Evolutionary conservation across 2,329 filamentous ascomycete genomes (phyloP), one percentile per base, ranked within the genome.

Genomic region (Cercospora canescens): DNA sequence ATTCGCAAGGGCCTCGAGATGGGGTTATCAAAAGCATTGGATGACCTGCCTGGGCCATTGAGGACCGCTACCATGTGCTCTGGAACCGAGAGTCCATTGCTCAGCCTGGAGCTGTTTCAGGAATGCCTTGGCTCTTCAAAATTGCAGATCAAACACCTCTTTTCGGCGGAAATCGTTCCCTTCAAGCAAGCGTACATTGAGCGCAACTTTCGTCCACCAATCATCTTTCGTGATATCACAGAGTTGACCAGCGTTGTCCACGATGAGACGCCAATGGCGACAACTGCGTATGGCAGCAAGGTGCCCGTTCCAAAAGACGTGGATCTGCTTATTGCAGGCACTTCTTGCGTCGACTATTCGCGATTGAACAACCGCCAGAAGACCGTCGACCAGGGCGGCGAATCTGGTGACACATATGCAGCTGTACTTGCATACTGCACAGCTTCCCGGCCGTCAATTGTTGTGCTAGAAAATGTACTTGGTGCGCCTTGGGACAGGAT

Each of bases 291-390:
- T 73, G 91, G 91, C 4, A 84, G 85, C 7, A 78, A 83, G 57
- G 81, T 81, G 4, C 60, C 76, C 1, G 85, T 93, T 1, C 90
- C 90, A 0, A 76, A 76, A 0, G 73, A 84, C 11, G 77, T 88
- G 1, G 89, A 94, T 68, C 74, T 94, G 0, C 79, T 94, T 1
- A 80, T 94, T 52, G 89, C 89, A 6, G 91, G 91, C 0, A 91
- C 89, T 48, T 89, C 90, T 0, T 95, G 91, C 70, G 89, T 92
- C 2, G 91, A 94, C 71, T 91, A 90, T 69, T 94, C 91, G 0
- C 73, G 69, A 0, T 76, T 93, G 34, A 94, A 93, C 75, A 85
- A 80, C 58, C 76, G 81, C 4, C 79, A 80, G 16, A 87, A 87
- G 64, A 76, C 77, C 0, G 75, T 89, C 0, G 78, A 83, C 1